Evolutionary conservation across 257 asterid genomes (phyloP).

Genomic region (Solanum chiquidenum): DNA sequence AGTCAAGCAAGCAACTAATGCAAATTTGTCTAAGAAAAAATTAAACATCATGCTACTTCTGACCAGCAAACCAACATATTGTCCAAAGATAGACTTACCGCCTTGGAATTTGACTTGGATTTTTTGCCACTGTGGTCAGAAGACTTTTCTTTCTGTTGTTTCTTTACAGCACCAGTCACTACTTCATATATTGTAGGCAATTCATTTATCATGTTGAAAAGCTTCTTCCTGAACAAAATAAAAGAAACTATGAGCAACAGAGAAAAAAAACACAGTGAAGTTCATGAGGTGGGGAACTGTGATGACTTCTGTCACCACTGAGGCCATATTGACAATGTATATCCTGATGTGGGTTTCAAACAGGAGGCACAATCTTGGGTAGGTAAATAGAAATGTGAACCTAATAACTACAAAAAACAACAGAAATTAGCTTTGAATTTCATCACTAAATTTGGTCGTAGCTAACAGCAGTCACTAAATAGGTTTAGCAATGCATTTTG

Average conservation of each 20-base stretch:
- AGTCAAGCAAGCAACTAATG: not conserved
- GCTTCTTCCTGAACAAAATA: slow-evolving; percentile 51
- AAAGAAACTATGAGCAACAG: not conserved
- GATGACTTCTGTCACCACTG: not conserved
- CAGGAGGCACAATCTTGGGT: not conserved
- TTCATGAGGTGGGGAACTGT: not conserved
- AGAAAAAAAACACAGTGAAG: not conserved
- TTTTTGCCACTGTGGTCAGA: slow-evolving; percentile 43
- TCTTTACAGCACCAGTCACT: slow-evolving; percentile 59
- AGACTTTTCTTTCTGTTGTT: slow-evolving; percentile 53
- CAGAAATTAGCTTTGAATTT: not conserved
- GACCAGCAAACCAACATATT: not conserved
- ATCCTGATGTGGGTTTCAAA: not conserved
- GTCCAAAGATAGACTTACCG: slow-evolving; percentile 15
- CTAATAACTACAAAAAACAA: not conserved
- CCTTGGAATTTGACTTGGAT: slow-evolving; percentile 44
- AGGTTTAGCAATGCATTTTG: not conserved
- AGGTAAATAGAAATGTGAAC: not conserved
- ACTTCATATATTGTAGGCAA: slow-evolving; percentile 73
- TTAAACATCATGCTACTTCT: not conserved
- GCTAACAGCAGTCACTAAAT: not conserved
- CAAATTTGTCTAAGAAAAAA: not conserved
- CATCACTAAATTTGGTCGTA: not conserved
- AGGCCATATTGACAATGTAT: not conserved
- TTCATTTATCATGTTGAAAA: slow-evolving; percentile 69